phyloP scores from a whole-genome alignment of 1,284 basidiomycete genomes.

The Cryptococcus depauperatus region DNA sequence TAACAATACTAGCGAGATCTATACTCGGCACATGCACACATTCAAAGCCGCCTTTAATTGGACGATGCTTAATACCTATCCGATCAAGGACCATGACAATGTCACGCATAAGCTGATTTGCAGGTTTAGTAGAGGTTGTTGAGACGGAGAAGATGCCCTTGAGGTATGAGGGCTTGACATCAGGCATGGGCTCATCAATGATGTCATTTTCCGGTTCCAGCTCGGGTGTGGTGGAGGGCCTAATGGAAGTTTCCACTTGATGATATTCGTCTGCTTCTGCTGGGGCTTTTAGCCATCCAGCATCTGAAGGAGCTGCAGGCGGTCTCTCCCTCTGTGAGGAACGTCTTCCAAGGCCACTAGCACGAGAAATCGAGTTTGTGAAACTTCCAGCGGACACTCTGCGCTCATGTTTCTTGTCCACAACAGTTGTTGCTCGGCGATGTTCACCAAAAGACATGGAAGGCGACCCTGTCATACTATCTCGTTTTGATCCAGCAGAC shows the following conservation, averaged over 20 bases:
- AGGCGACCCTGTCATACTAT: constrained; percentile 17
- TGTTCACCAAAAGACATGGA: constrained; percentile 42
- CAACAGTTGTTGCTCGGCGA: constrained; percentile 62
- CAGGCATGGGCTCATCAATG: constrained; percentile 33
- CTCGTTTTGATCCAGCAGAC: constrained; percentile 3
- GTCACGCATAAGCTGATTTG: constrained; percentile 70
- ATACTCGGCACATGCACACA: constrained; percentile 93
- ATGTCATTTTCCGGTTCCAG: constrained; percentile 1
- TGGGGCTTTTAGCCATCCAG: constrained; percentile 21
- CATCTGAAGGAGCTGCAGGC: constrained; percentile 19
- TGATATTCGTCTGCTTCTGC: constrained; percentile 22
- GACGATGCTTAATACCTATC: constrained; percentile 88
- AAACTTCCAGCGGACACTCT: constrained; percentile 50
- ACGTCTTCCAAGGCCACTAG: constrained; percentile 23
- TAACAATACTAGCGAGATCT: constrained; percentile 64
- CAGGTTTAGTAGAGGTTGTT: constrained; percentile 86
- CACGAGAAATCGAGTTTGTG: constrained; percentile 24
- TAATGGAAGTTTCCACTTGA: constrained; percentile 2
- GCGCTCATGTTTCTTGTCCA: constrained; percentile 65
- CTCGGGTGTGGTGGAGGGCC: constrained; percentile 7
- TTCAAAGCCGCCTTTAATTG: constrained; percentile 86
- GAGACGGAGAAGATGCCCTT: constrained; percentile 90
- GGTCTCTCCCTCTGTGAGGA: constrained; percentile 16
- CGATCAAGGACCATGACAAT: constrained; percentile 80
- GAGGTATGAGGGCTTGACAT: constrained; percentile 78